Evolutionary conservation across 371 early-diverging fungal genomes (phyloP), one percentile per base, ranked within the genome.

Genomic region (Paramicrosporidium saccamoebae): DNA sequence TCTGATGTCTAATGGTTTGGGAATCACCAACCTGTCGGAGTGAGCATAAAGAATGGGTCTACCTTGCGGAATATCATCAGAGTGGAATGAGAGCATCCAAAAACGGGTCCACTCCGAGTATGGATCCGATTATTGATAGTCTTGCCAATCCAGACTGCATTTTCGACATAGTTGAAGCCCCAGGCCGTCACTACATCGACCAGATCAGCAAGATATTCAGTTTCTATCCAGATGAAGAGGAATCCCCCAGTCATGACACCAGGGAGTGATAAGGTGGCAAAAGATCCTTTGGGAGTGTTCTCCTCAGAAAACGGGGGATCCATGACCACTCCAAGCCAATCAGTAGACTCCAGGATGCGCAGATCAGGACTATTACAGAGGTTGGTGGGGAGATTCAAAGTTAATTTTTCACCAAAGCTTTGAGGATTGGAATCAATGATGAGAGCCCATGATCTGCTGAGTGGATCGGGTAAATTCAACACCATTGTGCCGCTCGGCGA

Each of bases 131-230:
- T 78, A 40, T 75, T 66, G 22, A 61, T 35, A 17, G 50, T 49
- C 27, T 64, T 52, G 30, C 73, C 73, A 34, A 79, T 64, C 81
- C 84, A 84, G 35, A 68, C 69, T 42, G 78, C 68, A 48, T 79
- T 84, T 36, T 84, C 84, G 1, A 79, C 77, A 29, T 84, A 84
- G 27, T 67, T 64, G 38, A 77, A 68, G n/a, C 63, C 63, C 79
- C 84, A 78, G 12, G 27, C 33, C 14, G 62, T 55, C 10, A 60
- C 57, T 15, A 71, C 41, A 17, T 34, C 40, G 14, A 78, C 56
- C 20, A 78, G 49, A 18, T 55, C 51, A n/a, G 69, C 72, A 8
- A 74, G 37, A 36, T 64, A 56, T 36, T 72, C 75, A 36, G 79
- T 84, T 31, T 75, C 75, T 16, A 60, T 39, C 81, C 81, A 84